Evolutionary conservation across 1,139 yeast genomes (phyloP), one percentile per base, ranked within the genome.

Genomic region (Magnusiomyces clavatus): DNA sequence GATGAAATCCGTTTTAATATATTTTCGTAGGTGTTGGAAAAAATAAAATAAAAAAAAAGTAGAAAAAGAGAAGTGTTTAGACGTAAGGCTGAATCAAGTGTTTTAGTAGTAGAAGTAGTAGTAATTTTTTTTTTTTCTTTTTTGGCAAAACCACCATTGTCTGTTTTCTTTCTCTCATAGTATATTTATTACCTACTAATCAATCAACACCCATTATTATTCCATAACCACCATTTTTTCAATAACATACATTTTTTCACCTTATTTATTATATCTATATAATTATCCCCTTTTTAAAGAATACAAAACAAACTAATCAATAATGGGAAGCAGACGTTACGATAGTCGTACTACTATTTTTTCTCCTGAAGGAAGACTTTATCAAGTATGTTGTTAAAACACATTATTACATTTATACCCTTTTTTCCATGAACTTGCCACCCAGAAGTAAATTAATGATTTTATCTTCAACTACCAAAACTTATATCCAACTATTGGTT

Each of bases 281-380:
- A 20, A 8, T 6, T 19, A 43, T 17, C 10, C 43, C 46, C 36
- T 6, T 10, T 14, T 43, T 43, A 14, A 19, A 34, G 17, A 13
- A 40, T n/a, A 31, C 6, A 24, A 8, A 24, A 24, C 31, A 24
- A n/a, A 29, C 34, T 39, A 46, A 36, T 35, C 17, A 46, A 62
- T 50, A 53, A 76, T 74, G 78, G 82, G 82, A 67, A 80, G 86
- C 58, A 78, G 89, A 78, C 77, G 90, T 74, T 83, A 84, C 90
- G 99, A 92, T 72, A 86, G 96, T 58, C 83, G 99, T 78, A 92
- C 98, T 53, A 92, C 98, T 19, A 92, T 94, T 65, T 94, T 92
- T 74, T 90, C 97, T 37, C 99, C 99, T 19, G 99, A 92, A 69
- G 98, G 99, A 44, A 81, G 98, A 71, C 78, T 94, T 57, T 92